A percentile compares a stretch with the other conserved stretches of the same genome.
Evolutionary conservation across 2,329 filamentous ascomycete genomes (phyloP).

Genomic region (Aspergillus tubingensis): DNA sequence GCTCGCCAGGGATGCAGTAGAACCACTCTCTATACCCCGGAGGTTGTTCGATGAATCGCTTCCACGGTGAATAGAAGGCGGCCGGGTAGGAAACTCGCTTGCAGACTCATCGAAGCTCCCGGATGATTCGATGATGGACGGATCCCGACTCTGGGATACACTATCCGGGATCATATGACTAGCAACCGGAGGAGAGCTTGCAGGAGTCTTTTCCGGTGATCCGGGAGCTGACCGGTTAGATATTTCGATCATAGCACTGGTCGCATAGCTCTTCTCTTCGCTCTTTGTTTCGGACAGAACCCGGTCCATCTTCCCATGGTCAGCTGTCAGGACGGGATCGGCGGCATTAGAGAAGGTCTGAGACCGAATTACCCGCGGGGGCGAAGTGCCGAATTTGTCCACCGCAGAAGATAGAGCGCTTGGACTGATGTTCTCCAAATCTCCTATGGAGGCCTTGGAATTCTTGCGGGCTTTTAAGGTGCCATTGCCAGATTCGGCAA

Average conservation of each 20-base stretch:
- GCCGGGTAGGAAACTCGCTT: constrained; percentile 27
- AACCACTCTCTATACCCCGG: constrained; percentile 26
- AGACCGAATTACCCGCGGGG: constrained; percentile 61
- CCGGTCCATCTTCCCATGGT: constrained; percentile 66
- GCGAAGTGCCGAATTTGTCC: constrained; percentile 42
- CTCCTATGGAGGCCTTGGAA: constrained; percentile 27
- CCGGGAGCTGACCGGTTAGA: constrained; percentile 63
- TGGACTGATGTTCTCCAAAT: constrained; percentile 23
- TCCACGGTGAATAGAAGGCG: constrained; percentile 32
- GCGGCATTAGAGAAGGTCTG: constrained; percentile 64
- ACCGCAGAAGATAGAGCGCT: constrained; percentile 30
- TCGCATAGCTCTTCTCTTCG: constrained; percentile 61
- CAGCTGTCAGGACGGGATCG: constrained; percentile 67
- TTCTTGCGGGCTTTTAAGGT: constrained; percentile 33
- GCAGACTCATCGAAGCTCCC: constrained; percentile 25
- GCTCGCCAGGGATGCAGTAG: constrained; percentile 29
- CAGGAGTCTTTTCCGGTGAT: constrained; percentile 53
- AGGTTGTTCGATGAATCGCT: constrained; percentile 25
- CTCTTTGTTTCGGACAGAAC: constrained; percentile 58
- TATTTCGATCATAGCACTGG: constrained; percentile 67
- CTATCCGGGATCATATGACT: constrained; percentile 38
- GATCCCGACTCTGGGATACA: constrained; percentile 46
- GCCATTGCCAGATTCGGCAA: constrained; percentile 27
- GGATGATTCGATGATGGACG: constrained; percentile 54
- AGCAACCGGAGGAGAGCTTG: constrained; percentile 46